Evolutionary conservation across 768 basidiomycete genomes (phyloP).

Genomic region (Porphyrellus cyaneotinctus): DNA sequence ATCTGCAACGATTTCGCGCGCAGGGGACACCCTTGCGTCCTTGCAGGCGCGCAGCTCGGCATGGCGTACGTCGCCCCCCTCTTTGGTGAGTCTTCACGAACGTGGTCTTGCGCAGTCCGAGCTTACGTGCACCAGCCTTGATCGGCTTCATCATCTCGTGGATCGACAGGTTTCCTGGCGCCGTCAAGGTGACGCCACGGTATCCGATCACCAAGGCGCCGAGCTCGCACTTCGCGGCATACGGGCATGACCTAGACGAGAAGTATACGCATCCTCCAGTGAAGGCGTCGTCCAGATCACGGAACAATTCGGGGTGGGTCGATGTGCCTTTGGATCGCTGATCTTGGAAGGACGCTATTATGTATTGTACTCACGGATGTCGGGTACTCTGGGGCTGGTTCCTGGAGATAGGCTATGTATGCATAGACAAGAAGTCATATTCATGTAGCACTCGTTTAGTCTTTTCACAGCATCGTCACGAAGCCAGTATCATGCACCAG

Average conservation of each 20-base stretch:
- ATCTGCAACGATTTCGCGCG: slow-evolving; percentile 32
- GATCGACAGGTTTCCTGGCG: slow-evolving; percentile 29
- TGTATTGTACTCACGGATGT: not conserved
- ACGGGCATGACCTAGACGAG: slow-evolving; percentile 22
- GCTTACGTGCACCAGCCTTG: slow-evolving; percentile 16
- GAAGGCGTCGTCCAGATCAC: slow-evolving; percentile 3
- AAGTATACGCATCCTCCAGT: slow-evolving; percentile 12
- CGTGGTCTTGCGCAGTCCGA: not conserved
- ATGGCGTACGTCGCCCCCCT: slow-evolving; percentile 29
- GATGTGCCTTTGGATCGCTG: slow-evolving; percentile 20
- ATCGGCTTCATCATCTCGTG: slow-evolving; percentile 23
- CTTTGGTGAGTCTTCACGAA: slow-evolving; percentile 22
- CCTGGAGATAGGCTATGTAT: not conserved
- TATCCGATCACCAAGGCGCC: slow-evolving; percentile 30
- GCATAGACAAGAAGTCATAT: not conserved
- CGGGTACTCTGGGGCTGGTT: slow-evolving; percentile 14
- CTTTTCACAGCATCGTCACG: not conserved
- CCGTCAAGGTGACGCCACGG: slow-evolving; percentile 20
- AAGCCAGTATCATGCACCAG: slow-evolving; percentile 13
- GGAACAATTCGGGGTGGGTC: slow-evolving; percentile 19
- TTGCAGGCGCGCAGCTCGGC: slow-evolving; percentile 22
- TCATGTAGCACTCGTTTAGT: slow-evolving; percentile 8
- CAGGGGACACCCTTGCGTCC: slow-evolving; percentile 16
- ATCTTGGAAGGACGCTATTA: not conserved
- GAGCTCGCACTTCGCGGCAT: slow-evolving; percentile 25